phyloP scores from a whole-genome alignment of 306 rosid genomes.

The Astragalus glycyphyllos region DNA sequence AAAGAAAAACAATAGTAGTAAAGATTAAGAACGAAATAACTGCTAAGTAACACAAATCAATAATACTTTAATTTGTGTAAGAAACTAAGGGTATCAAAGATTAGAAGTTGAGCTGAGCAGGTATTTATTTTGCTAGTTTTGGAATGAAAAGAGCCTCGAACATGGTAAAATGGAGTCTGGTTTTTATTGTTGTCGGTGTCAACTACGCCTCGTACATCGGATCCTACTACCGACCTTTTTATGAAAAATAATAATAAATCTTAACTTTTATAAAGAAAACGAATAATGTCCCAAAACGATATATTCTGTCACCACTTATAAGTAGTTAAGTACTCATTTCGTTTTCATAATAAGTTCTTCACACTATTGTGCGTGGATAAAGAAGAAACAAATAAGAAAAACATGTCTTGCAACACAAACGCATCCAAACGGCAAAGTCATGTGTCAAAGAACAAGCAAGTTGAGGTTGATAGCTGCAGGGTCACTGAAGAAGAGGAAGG shows the following conservation, averaged over 20 bases:
- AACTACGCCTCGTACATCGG: neutral
- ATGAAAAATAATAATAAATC: neutral
- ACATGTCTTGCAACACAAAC: slow-evolving; percentile 39
- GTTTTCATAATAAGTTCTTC: neutral
- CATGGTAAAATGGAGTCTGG: too few relatives aligned
- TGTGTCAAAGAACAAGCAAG: slow-evolving; percentile 27
- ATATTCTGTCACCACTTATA: slow-evolving; percentile 28
- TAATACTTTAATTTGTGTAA: too few relatives aligned
- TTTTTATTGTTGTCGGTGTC: neutral
- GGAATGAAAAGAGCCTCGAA: too few relatives aligned
- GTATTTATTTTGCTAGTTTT: too few relatives aligned
- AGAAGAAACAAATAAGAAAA: neutral
- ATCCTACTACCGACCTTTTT: slow-evolving; percentile 8
- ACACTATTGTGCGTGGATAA: neutral
- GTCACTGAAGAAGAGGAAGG: slow-evolving; percentile 37
- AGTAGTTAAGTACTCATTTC: neutral
- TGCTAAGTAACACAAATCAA: too few relatives aligned
- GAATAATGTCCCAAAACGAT: neutral
- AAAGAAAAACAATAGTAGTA: too few relatives aligned
- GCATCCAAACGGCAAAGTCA: slow-evolving; percentile 17
- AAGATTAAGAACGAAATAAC: too few relatives aligned
- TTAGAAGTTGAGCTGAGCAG: too few relatives aligned
- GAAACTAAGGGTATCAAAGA: too few relatives aligned
- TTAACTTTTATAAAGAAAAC: neutral
- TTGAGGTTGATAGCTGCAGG: neutral